A percentile compares a stretch with the other conserved stretches of the same genome.
Evolutionary conservation across 768 basidiomycete species (phyloP).

Genomic region (Pleurotus sapidus): DNA sequence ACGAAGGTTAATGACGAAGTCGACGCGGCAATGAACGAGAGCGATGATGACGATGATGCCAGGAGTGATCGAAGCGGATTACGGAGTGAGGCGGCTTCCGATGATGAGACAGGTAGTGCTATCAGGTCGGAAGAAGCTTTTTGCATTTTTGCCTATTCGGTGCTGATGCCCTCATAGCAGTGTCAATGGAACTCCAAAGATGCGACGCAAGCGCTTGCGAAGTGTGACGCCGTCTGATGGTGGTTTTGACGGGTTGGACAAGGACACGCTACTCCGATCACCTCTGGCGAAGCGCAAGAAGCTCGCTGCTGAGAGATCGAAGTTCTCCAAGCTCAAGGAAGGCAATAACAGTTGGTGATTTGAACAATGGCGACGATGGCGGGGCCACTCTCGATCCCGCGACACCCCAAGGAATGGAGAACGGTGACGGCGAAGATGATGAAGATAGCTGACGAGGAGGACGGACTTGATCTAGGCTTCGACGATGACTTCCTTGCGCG

Average conservation of each 20-base stretch:
- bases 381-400: conserved; percentile 3
- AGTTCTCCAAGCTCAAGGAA: conserved; percentile 71
- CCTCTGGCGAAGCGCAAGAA: conserved; percentile 83
- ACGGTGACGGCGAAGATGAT: conserved; percentile 32
- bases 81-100: conserved; percentile 40
- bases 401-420: conserved; percentile 3
- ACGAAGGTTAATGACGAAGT: conserved; percentile 84
- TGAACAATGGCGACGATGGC: conserved; percentile 19
- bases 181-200: conserved; percentile 36
- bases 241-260: conserved; percentile 35
- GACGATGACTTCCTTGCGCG: conserved; percentile 83
- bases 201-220: conserved; percentile 66
- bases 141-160: conserved; percentile 12
- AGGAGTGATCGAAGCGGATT: conserved; percentile 38
- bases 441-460: conserved; percentile 47
- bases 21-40: conserved; percentile 83
- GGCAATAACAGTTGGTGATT: conserved; percentile 54
- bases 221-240: conserved; percentile 69
- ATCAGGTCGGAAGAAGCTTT: conserved; percentile 29
- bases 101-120: conserved; percentile 47
- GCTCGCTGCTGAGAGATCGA: conserved; percentile 60
- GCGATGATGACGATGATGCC: conserved; percentile 52
- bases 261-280: conserved; percentile 47
- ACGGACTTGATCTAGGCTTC: conserved; percentile 47
- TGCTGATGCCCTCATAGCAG: conserved; percentile 26